These are phyloP conservation scores for Leptodermis oblonga DNA, from an alignment of 257 asterid genomes.

Conservation along the genomic window DNA sequence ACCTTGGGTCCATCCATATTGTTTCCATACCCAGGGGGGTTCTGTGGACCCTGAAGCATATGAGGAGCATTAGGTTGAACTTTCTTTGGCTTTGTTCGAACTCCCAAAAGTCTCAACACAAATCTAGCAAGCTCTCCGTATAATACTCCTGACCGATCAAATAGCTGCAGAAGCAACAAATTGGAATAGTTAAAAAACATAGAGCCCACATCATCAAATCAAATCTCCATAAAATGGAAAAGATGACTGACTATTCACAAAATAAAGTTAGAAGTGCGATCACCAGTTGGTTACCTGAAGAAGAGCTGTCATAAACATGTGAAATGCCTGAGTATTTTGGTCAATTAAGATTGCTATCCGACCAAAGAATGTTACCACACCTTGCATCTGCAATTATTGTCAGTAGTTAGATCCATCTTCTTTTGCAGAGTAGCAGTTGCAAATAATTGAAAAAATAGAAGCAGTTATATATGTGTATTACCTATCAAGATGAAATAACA, in stretches of 20 bases:
- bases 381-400: constrained; percentile 62
- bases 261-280: constrained; percentile 1
- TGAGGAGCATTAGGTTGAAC: constrained; percentile 52
- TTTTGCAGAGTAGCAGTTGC: neutral
- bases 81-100: constrained; percentile 58
- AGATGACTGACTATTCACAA: too few species aligned
- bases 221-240: too few species aligned
- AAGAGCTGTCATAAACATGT: constrained; percentile 65
- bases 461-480: too few species aligned
- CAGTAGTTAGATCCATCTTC: neutral
- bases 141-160: constrained; percentile 85
- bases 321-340: constrained; percentile 97
- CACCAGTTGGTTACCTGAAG: constrained; percentile 59
- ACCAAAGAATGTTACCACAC: constrained; percentile 84
- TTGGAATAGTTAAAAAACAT: neutral
- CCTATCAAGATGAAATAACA: neutral
- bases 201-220: neutral
- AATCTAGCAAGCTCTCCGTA: constrained; percentile 96
- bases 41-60: constrained; percentile 61
- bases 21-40: constrained; percentile 48
- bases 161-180: constrained; percentile 49
- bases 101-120: constrained; percentile 80
- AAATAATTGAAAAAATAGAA: neutral
- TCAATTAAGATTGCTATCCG: constrained; percentile 78
- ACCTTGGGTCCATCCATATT: constrained; percentile 67